Evolutionary conservation across 31 red algal species (phyloP).

Genomic region (Endocladia muricata): DNA sequence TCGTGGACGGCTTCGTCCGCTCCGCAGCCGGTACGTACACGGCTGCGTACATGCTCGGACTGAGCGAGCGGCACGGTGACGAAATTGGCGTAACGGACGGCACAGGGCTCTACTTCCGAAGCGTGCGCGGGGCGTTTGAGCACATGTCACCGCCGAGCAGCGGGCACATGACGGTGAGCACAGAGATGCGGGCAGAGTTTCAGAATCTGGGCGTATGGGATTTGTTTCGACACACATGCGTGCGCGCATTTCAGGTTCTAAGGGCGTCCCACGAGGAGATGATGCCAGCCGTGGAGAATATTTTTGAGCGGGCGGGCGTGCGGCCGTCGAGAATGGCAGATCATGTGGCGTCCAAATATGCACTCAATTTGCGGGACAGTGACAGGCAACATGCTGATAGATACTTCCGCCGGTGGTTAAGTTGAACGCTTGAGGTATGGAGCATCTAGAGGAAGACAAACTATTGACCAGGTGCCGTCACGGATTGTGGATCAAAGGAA

Average conservation of each 20-base stretch:
- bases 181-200: neutral
- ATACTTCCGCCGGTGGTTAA: neutral
- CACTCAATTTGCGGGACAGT: neutral
- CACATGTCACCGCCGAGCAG: neutral
- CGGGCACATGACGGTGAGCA: neutral
- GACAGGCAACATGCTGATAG: neutral
- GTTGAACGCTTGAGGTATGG: too few relatives aligned
- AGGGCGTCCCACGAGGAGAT: neutral
- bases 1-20: neutral
- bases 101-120: neutral
- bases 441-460: too few relatives aligned
- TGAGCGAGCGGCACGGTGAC: neutral
- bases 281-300: neutral
- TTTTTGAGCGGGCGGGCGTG: neutral
- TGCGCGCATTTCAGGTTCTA: neutral
- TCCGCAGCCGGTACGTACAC: neutral
- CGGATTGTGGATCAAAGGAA: too few relatives aligned
- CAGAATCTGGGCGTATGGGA: conserved; percentile 2
- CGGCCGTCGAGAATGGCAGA: neutral
- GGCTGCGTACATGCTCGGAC: neutral
- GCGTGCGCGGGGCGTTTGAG: conserved; percentile 11
- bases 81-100: neutral
- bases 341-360: neutral
- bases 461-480: too few relatives aligned
- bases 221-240: conserved; percentile 2